A percentile compares a stretch with the other conserved stretches of the same genome.
Conservation (phyloP, 306 rosid genomes). For the Adenanthera pavonina region DNA sequence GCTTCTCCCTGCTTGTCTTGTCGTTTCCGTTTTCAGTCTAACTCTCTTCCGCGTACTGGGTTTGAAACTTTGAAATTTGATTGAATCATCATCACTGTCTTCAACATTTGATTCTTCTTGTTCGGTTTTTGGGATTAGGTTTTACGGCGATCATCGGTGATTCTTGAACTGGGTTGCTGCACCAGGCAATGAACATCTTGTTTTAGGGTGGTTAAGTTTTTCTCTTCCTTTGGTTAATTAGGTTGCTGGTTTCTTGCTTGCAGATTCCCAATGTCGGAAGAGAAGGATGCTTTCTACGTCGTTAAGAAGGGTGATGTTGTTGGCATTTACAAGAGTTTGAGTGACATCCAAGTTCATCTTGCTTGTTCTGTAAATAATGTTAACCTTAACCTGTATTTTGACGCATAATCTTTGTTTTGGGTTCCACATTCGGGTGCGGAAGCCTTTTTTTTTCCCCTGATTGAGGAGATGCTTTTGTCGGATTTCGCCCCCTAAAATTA, state of each 20-base stretch:
- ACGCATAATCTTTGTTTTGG: conserved; percentile 24
- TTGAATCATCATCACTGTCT: neutral
- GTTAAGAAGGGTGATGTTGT: conserved; percentile 75
- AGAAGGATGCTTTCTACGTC: conserved; percentile 73
- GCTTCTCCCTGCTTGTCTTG: neutral
- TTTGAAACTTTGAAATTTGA: neutral
- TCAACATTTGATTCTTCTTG: neutral
- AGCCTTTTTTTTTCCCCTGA: neutral
- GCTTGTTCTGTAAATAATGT: conserved; percentile 56
- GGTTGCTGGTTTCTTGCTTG: conserved; percentile 23
- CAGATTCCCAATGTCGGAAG: conserved; percentile 69
- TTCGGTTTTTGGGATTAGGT: neutral
- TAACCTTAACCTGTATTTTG: neutral
- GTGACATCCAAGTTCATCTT: conserved; percentile 58
- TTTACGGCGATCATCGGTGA: conserved; percentile 11
- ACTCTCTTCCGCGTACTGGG: neutral
- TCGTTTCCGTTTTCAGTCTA: neutral
- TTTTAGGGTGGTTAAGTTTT: conserved; percentile 3
- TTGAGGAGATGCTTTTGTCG: too few species aligned
- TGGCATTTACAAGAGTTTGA: conserved; percentile 72
- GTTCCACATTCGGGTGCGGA: conserved; percentile 18
- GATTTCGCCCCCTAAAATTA: too few species aligned
- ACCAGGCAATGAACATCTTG: conserved; percentile 14
- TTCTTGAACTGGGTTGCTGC: conserved; percentile 25
- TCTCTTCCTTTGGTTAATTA: conserved; percentile 6